These are phyloP conservation scores for Diaporthe sp. DNA, from an alignment of 2,329 filamentous ascomycete species.

Conservation along the genomic window DNA sequence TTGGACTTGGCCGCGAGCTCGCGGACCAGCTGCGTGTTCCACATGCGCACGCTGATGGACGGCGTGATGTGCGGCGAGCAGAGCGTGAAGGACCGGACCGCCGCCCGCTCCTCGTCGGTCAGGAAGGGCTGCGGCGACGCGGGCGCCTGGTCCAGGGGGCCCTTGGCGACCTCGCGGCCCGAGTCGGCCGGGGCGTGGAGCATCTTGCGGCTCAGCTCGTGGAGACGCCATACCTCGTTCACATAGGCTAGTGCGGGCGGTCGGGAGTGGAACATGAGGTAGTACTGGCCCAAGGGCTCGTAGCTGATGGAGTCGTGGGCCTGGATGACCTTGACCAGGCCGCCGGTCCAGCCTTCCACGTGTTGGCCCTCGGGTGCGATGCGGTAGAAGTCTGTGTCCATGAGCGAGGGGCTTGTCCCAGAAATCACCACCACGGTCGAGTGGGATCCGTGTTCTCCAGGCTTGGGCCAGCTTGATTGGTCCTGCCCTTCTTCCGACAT, in stretches of 20 bases:
- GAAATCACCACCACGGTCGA: slow-evolving; percentile 66
- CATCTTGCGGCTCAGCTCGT: slow-evolving; percentile 50
- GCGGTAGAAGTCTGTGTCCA: slow-evolving; percentile 79
- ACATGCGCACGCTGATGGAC: slow-evolving; percentile 40
- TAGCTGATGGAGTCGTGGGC: slow-evolving; percentile 75
- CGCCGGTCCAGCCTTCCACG: slow-evolving; percentile 77
- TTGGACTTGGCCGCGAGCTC: slow-evolving; percentile 41
- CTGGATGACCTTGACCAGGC: slow-evolving; percentile 75
- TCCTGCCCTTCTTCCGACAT: slow-evolving; percentile 14
- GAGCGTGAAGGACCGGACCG: slow-evolving; percentile 64
- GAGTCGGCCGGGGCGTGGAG: slow-evolving; percentile 49
- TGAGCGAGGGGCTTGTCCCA: slow-evolving; percentile 71
- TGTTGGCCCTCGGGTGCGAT: slow-evolving; percentile 73
- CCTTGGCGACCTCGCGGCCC: slow-evolving; percentile 55
- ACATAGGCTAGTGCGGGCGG: slow-evolving; percentile 74
- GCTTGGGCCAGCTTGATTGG: slow-evolving; percentile 9
- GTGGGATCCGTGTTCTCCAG: slow-evolving; percentile 35
- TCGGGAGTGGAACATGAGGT: slow-evolving; percentile 74
- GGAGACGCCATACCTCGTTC: slow-evolving; percentile 65
- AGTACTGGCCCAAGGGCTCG: slow-evolving; percentile 75
- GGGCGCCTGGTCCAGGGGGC: slow-evolving; percentile 54
- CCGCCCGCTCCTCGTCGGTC: slow-evolving; percentile 49
- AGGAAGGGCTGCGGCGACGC: slow-evolving; percentile 56
- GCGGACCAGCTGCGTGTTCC: slow-evolving; percentile 44
- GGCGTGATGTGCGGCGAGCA: slow-evolving; percentile 56